Base-by-base conservation (phyloP, 768 basidiomycete genomes). In the Suillus americanus region DNA sequence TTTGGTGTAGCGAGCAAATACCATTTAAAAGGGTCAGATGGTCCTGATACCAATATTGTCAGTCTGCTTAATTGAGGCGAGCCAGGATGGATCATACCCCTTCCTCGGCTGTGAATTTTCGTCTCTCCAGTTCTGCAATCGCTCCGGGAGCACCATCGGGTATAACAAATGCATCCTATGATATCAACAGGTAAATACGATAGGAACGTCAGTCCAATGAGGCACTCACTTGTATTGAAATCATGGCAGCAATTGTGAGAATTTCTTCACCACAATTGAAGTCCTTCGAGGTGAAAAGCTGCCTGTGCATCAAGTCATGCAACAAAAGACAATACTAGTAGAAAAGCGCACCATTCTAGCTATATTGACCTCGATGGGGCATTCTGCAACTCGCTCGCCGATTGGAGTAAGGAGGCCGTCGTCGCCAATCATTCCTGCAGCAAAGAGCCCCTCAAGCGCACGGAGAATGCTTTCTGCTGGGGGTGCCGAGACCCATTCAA, bases 61-160 rank as follows among this genome's bases (percentile, higher is more conserved):
- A 64, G 59, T 41, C 57, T 65, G 60, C 28, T 8, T 2, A 61
- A 60, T 56, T 38, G 62, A 41, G 37, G n/a, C 23, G 18, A 57
- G 20, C 25, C 23, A 37, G 9, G 23, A 23, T 62, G 23, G 30
- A 9, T 79, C 85, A 71, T 65, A 95, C 95, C 71, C 97, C 97
- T 85, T 99, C 97, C 77, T 99, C 96, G 0, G 96, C 95, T 0
- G 95, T 99, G 71, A 99, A 99, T 74, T 99, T 99, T 64, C 97
- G 80, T 60, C 95, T 83, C 75, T 99, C 96, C 16, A 99, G 79
- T 75, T 99, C 97, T 4, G 92, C 95, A 38, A 94, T 74, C 1
- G 94, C 94, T 14, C 94, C 94, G 6, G 86, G 83, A 9, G 90
- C 87, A 6, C 95, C 95, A 3, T 95, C 92, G 3, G 91, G 89